Evolutionary conservation across 768 basidiomycete species (phyloP).

Genomic region (Termitomyces sp.): DNA sequence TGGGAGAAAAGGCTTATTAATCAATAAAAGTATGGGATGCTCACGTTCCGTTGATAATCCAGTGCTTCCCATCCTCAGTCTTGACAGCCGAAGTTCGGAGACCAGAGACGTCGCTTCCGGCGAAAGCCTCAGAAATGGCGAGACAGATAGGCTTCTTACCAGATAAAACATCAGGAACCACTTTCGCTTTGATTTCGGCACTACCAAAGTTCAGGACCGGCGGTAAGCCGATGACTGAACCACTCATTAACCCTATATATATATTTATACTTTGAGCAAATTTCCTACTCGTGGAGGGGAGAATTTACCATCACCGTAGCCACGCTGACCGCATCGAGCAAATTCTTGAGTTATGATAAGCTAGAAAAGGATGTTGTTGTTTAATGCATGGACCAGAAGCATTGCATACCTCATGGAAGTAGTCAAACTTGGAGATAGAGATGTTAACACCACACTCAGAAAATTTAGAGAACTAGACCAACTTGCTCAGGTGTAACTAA

Average conservation of each 20-base stretch:
- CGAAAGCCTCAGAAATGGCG: constrained; percentile 87
- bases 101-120: constrained; percentile 78
- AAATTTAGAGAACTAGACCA: constrained; percentile 8
- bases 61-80: constrained; percentile 74
- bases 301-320: constrained; percentile 69
- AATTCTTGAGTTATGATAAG: constrained; percentile 80
- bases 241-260: constrained; percentile 49
- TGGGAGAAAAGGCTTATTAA: background rate
- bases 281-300: background rate
- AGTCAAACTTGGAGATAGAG: constrained; percentile 57
- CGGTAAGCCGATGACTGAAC: constrained; percentile 79
- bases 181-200: constrained; percentile 45
- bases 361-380: constrained; percentile 22
- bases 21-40: constrained; percentile 7
- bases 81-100: constrained; percentile 70
- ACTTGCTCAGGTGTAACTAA: constrained; percentile 76
- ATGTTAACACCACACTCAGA: background rate
- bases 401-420: constrained; percentile 67
- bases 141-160: constrained; percentile 78
- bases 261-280: background rate
- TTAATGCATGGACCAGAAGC: background rate
- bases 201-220: constrained; percentile 81
- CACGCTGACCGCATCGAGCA: constrained; percentile 59
- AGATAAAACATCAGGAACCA: constrained; percentile 60
- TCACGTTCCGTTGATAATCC: constrained; percentile 68